Base-by-base conservation (phyloP, 176 grass and related monocot genomes). In the Triticum monococcum region DNA sequence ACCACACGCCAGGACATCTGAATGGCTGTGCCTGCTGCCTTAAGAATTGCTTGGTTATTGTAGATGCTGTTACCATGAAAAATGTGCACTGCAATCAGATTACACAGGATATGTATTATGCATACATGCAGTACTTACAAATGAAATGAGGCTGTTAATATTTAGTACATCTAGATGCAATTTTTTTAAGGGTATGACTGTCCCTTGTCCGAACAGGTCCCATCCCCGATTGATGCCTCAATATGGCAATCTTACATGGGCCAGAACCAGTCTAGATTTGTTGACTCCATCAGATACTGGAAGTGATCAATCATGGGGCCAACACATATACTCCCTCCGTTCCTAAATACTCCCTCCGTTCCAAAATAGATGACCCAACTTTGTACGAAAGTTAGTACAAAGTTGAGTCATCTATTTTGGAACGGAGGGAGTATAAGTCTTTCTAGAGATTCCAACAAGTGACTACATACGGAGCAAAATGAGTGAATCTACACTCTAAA, bases 11-110 rank as follows among this genome's bases (percentile, higher is more conserved):
- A 94, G 70, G 96, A 94, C 46, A 88, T 92, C 77, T 86, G 91
- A 50, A 89, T 60, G 4, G 91, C 90, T 67, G 90, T 89, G 59
- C 83, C 32, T 69, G 96, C 91, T 22, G 86, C 84, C 78, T 89
- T 36, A 37, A 95, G 80, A 76, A 98, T 63, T 86, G 88, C 88
- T 77, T 89, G 93, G 72, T 98, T 98, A 83, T 98, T 92, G 79
- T 94, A 98, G 41, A 98, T 87, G 13, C 96, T 98, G 89, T 37
- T 77, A 48, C 7, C 59, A 48, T 84, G 38, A 9, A 84, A 65
- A 81, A 45, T 68, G 45, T 68, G 18, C 9, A 12, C 5, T 30
- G 64, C 24, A n/a, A 24, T 67, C 64, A 81, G 41, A 66, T 81
- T n/a, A 81, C 62, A 28, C 8, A 31, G 7, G 40, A 33, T 68